Conservation (phyloP, 2,329 filamentous ascomycete genomes). For the Paradendryphiella salina region DNA sequence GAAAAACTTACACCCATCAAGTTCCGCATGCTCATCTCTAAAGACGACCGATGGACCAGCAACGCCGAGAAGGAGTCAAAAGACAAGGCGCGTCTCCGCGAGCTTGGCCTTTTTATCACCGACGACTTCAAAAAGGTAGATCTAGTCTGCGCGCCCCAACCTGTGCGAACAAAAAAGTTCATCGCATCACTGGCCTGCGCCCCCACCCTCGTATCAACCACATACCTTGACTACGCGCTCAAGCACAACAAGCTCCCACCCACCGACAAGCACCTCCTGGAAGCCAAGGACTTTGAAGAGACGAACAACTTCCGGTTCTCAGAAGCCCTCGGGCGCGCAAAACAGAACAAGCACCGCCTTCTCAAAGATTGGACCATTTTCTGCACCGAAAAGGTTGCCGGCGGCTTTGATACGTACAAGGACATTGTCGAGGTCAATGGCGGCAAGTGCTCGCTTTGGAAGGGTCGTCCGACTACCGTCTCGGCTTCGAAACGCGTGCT, state of each 20-base stretch:
- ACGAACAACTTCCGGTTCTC: constrained; percentile 70
- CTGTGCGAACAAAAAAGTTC: constrained; percentile 93
- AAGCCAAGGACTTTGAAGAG: constrained; percentile 73
- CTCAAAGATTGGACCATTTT: constrained; percentile 78
- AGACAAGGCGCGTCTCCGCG: constrained; percentile 79
- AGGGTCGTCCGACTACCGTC: constrained; percentile 70
- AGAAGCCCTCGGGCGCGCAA: constrained; percentile 70
- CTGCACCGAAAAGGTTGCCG: constrained; percentile 77
- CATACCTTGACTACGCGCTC: constrained; percentile 78
- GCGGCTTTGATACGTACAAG: constrained; percentile 82
- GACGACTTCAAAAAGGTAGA: constrained; percentile 76
- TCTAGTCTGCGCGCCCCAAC: constrained; percentile 81
- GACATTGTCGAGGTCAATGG: constrained; percentile 88
- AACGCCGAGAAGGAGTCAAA: constrained; percentile 73
- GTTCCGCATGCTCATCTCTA: constrained; percentile 79
- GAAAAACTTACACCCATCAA: constrained; percentile 62
- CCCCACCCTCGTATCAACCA: constrained; percentile 73
- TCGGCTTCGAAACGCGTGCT: constrained; percentile 51
- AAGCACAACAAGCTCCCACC: constrained; percentile 67
- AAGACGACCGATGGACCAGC: constrained; percentile 79
- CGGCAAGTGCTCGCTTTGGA: constrained; percentile 77
- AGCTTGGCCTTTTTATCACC: constrained; percentile 79
- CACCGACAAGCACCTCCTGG: constrained; percentile 67
- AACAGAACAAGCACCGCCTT: constrained; percentile 74
- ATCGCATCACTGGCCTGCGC: constrained; percentile 82